Conservation (phyloP, 441 rosid genomes). For the Kokia cookei region DNA sequence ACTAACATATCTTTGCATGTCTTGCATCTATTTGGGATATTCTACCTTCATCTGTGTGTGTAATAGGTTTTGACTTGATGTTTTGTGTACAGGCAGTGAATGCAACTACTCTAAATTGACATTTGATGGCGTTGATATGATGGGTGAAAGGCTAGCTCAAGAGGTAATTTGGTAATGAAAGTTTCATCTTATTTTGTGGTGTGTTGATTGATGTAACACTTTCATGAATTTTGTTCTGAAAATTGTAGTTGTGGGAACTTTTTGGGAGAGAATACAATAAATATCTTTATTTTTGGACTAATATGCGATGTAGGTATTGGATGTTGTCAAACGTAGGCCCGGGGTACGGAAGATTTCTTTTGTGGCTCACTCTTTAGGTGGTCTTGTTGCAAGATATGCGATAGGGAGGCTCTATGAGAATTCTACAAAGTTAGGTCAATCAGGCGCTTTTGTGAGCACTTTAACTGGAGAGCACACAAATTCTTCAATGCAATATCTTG, state of each 20-base stretch:
- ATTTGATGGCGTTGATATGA: slow-evolving; percentile 87
- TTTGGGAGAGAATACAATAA: neutral
- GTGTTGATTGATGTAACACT: neutral
- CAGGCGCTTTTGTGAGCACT: slow-evolving; percentile 9
- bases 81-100: slow-evolving; percentile 63
- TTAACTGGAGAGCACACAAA: slow-evolving; percentile 18
- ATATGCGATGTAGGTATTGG: slow-evolving; percentile 48
- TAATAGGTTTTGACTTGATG: slow-evolving; percentile 8
- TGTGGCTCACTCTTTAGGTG: slow-evolving; percentile 93
- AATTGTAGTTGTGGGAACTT: neutral
- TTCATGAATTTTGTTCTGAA: neutral
- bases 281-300: slow-evolving; percentile 10
- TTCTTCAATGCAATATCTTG: slow-evolving; percentile 15
- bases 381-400: slow-evolving; percentile 93
- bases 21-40: neutral
- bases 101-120: slow-evolving; percentile 73
- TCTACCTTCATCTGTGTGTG: neutral
- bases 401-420: slow-evolving; percentile 69
- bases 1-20: neutral
- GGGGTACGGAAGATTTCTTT: slow-evolving; percentile 75
- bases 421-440: slow-evolving; percentile 13
- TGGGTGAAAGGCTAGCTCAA: slow-evolving; percentile 89
- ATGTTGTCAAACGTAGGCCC: slow-evolving; percentile 52
- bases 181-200: slow-evolving; percentile 8
- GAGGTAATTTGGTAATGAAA: slow-evolving; percentile 48